Base-by-base conservation (phyloP, 73 alveolate species). In the Uronychia setigera region DNA sequence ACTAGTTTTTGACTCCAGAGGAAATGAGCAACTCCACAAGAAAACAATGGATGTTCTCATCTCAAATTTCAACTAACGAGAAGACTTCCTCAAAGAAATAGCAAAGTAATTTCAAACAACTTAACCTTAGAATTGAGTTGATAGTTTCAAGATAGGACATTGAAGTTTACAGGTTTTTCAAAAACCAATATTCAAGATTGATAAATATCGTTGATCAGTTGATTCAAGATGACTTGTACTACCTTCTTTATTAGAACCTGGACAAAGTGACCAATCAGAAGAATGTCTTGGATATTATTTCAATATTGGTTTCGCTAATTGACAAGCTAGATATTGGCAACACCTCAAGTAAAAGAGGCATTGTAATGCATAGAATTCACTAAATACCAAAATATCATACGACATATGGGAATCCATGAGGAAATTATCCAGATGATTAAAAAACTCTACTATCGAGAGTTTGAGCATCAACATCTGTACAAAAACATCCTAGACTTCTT, bases 161-260 rank as follows among this genome's bases (percentile, higher is more conserved):
- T 5, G 76, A 67, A 58, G 81, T 59, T 26, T 89, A 89, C 34
- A 27, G 79, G 59, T 76, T 80, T 26, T 89, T 35, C 74, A 89
- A 84, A 33, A 58, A 74, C 32, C 33, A 83, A 32, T 81, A 80
- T 26, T 82, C 46, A 32, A 31, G 94, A 25, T 30, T 83, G 1
- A 29, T 31, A 28, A 78, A 76, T n/a, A 75, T 74, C 32, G 74
- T 83, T 0, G 82, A 78, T 32, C 77, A 88, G 31, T 14, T 88
- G 1, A 30, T 83, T 31, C 88, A 59, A 32, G 94, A 88, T 77
- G 94, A 88, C 59, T 74, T 88, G 5, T 74, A 88, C 46, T 88
- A 83, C 67, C 32, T 88, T 19, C 74, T 88, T 1, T 77, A 74
- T 28, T 59, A 74, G 79, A 88, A 83, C 60, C 1, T 28, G 30